phyloP scores from a whole-genome alignment of 768 basidiomycete species.

The Trichaptum fuscoviolaceum region DNA sequence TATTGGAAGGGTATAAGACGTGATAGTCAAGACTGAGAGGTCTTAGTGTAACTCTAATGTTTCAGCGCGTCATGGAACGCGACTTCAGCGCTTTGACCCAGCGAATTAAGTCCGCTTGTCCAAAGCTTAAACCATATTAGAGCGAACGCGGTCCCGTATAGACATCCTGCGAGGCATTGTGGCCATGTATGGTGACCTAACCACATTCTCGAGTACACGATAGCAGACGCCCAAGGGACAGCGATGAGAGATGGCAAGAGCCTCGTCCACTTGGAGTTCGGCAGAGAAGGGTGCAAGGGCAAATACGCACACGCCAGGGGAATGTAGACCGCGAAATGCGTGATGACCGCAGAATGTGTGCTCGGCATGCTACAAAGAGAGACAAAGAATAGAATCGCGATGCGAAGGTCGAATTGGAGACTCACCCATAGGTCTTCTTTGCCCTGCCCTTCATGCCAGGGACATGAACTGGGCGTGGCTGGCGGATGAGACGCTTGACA shows the following conservation, averaged over 20 bases:
- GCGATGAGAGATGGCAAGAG: conserved; percentile 40
- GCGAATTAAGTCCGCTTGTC: conserved; percentile 30
- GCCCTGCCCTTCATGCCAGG: conserved; percentile 20
- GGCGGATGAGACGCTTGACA: conserved; percentile 51
- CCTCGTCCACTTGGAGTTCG: conserved; percentile 33
- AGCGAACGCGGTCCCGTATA: conserved; percentile 51
- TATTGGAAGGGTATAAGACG: too few species aligned
- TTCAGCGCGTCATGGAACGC: conserved; percentile 1
- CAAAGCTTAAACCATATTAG: conserved; percentile 55
- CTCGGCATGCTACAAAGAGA: conserved; percentile 64
- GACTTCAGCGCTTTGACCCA: conserved; percentile 18
- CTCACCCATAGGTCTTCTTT: conserved; percentile 67
- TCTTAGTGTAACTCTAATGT: too few species aligned
- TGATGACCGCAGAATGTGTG: conserved; percentile 69
- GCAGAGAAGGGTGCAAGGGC: conserved; percentile 54
- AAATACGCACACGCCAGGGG: conserved; percentile 51
- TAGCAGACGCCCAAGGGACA: conserved; percentile 48
- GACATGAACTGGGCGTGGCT: conserved; percentile 47
- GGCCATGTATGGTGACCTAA: conserved; percentile 72
- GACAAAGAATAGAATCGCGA: background rate
- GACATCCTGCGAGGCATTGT: conserved; percentile 58
- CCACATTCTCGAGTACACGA: conserved; percentile 65
- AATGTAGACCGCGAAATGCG: conserved; percentile 59
- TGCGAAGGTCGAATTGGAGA: conserved; percentile 3
- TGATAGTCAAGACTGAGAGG: too few species aligned